phyloP scores from a whole-genome alignment of 306 rosid species.

The Cercis canadensis region DNA sequence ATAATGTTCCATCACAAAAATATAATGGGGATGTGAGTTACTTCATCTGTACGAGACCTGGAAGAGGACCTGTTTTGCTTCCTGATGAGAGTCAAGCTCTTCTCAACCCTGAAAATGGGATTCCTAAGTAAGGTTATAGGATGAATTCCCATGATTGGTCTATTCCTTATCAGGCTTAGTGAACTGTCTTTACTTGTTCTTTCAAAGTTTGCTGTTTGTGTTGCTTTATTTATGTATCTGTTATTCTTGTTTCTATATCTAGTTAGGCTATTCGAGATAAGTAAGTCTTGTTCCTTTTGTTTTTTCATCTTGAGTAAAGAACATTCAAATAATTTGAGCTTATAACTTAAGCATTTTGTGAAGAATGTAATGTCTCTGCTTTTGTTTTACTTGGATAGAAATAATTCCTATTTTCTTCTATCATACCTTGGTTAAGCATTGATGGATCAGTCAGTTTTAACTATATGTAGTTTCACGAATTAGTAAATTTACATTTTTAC shows the following conservation, averaged over 20 bases:
- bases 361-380: background rate
- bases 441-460: no score
- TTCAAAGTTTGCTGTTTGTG: slow-evolving; percentile 45
- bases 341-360: slow-evolving; percentile 25
- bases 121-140: slow-evolving; percentile 63
- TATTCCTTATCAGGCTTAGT: slow-evolving; percentile 33
- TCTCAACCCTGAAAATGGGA: slow-evolving; percentile 79
- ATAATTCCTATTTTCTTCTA: slow-evolving; percentile 10
- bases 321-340: slow-evolving; percentile 26
- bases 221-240: slow-evolving; percentile 38
- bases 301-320: background rate
- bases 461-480: no score
- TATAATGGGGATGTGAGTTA: slow-evolving; percentile 83
- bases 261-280: no score
- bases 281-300: no score
- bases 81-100: slow-evolving; percentile 74
- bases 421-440: no score
- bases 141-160: slow-evolving; percentile 20
- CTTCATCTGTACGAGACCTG: slow-evolving; percentile 95
- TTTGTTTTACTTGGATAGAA: slow-evolving; percentile 9
- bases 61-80: slow-evolving; percentile 89
- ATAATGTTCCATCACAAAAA: slow-evolving; percentile 70
- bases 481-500: no score
- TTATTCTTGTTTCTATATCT: slow-evolving; percentile 37
- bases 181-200: slow-evolving; percentile 31